These are phyloP conservation scores for Elasticomyces elasticus DNA, from an alignment of 495 filamentous ascomycete genomes.

Conservation along the genomic window DNA sequence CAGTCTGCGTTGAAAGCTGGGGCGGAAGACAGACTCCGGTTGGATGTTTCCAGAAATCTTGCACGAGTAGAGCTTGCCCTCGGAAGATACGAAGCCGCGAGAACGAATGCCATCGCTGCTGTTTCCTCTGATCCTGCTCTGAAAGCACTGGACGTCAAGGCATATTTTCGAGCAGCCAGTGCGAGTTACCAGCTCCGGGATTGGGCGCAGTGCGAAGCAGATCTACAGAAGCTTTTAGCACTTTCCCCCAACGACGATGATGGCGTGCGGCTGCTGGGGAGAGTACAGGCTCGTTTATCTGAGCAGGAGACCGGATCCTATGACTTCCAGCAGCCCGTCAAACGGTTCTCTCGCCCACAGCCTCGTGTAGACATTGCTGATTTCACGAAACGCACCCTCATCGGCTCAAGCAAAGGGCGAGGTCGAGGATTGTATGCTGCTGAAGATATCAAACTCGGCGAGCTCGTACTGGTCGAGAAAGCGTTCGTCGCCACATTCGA, in stretches of 20 bases:
- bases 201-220: constrained; percentile 7
- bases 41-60: constrained; percentile 21
- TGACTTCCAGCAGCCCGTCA: constrained; percentile 15
- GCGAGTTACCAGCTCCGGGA: constrained; percentile 24
- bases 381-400: constrained; percentile 20
- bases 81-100: constrained; percentile 30
- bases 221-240: constrained; percentile 8
- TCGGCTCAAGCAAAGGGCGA: constrained; percentile 13
- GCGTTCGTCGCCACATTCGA: constrained; percentile 19
- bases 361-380: constrained; percentile 28
- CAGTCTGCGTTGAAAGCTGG: not conserved
- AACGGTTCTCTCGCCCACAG: constrained; percentile 21
- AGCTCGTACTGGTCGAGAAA: constrained; percentile 22
- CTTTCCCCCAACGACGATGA: constrained; percentile 2
- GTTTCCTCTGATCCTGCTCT: constrained; percentile 22
- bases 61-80: constrained; percentile 25
- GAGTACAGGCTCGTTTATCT: not conserved
- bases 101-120: constrained; percentile 28
- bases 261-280: not conserved
- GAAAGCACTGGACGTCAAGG: constrained; percentile 25
- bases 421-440: constrained; percentile 23
- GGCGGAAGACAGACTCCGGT: constrained; percentile 25
- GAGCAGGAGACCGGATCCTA: not conserved
- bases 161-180: constrained; percentile 22
- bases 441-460: constrained; percentile 13